Conservation (phyloP, 208 protist genomes). For the Borovskyia barvae region DNA sequence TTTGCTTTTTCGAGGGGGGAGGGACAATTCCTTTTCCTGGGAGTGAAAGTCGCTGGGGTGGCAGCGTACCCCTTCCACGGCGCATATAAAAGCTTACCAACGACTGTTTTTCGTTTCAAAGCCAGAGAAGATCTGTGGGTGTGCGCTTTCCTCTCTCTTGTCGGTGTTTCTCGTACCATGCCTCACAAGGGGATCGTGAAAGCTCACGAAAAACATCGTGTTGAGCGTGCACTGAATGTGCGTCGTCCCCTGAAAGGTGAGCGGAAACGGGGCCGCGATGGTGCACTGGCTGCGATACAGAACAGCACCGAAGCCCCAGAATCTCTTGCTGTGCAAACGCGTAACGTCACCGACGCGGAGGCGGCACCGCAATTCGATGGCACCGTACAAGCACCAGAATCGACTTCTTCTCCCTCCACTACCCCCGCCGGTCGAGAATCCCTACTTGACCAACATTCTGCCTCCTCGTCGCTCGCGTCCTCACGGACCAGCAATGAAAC, state of each 20-base stretch:
- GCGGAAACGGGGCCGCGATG: conserved; percentile 8
- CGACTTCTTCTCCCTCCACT: conserved; percentile 7
- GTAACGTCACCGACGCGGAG: background rate
- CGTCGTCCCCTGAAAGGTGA: background rate
- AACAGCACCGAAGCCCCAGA: background rate
- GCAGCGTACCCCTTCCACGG: no score
- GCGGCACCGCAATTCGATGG: background rate
- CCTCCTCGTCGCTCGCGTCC: conserved; percentile 3
- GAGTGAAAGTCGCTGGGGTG: no score
- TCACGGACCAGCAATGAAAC: background rate
- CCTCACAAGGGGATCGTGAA: background rate
- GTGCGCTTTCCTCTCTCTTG: no score
- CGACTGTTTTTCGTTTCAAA: no score
- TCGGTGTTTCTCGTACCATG: no score
- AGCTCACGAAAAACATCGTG: background rate
- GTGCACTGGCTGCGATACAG: background rate
- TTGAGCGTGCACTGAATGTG: background rate
- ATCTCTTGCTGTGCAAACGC: background rate
- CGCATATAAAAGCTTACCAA: no score
- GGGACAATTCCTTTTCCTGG: no score
- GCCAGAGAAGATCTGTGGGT: no score
- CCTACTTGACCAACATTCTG: conserved; percentile 4
- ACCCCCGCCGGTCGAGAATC: conserved; percentile 17
- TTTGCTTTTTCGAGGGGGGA: no score
- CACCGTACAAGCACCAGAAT: background rate